Evolutionary conservation across 1,139 yeast species (phyloP).

Genomic region (Arxiozyma bovina): DNA sequence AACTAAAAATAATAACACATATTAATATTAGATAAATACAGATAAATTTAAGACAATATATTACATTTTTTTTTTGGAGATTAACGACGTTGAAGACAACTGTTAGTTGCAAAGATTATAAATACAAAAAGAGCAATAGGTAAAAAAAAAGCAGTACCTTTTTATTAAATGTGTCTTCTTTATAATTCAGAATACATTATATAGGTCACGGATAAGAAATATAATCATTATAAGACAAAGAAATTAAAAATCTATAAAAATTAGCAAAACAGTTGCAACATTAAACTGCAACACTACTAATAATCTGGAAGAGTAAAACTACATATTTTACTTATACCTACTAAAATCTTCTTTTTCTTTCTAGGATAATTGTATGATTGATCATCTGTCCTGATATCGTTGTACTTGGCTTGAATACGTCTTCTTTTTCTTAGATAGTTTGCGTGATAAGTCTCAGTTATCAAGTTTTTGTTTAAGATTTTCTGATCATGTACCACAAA

Average conservation of each 20-base stretch:
- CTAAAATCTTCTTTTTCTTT: background rate
- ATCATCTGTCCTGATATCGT: background rate
- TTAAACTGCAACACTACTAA: background rate
- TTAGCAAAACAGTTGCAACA: background rate
- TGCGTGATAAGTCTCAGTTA: background rate
- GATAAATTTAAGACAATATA: no score
- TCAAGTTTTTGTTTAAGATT: constrained; percentile 5
- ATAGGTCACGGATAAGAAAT: background rate
- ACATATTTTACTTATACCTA: background rate
- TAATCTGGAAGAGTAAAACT: background rate
- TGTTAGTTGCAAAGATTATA: no score
- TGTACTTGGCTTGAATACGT: background rate
- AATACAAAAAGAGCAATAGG: background rate
- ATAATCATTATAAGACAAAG: background rate
- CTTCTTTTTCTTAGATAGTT: background rate
- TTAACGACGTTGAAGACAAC: no score
- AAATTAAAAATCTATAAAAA: background rate
- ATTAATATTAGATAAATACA: background rate
- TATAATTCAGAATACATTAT: background rate
- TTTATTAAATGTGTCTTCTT: no score
- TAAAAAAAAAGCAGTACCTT: background rate
- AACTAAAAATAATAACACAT: constrained; percentile 8
- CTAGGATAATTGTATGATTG: background rate
- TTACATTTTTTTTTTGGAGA: no score
- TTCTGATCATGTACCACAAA: constrained; percentile 5